phyloP scores from a whole-genome alignment of 106 monocot species.

The Alisma plantagoaquatica region DNA sequence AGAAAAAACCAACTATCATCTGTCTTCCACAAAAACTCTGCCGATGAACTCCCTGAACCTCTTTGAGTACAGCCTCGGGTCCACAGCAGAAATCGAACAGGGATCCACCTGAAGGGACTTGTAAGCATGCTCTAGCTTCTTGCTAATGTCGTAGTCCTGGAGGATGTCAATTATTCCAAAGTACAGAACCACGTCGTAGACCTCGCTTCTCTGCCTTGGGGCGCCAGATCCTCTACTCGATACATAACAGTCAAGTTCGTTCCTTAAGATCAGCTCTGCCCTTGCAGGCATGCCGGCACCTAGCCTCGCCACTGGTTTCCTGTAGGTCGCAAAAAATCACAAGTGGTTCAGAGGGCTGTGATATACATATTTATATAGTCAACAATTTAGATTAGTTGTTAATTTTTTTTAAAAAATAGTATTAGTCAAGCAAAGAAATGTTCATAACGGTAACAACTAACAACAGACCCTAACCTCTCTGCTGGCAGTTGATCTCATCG shows the following conservation, averaged over 20 bases:
- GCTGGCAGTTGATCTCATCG: no score
- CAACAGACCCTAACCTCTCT: no score
- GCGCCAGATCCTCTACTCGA: not conserved
- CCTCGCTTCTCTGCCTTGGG: slow-evolving; percentile 5
- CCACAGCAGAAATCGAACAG: slow-evolving; percentile 38
- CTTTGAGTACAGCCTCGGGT: slow-evolving; percentile 37
- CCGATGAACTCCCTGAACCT: slow-evolving; percentile 39
- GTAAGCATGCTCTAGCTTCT: slow-evolving; percentile 50
- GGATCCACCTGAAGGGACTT: slow-evolving; percentile 43
- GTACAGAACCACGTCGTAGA: slow-evolving; percentile 50
- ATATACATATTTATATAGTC: no score
- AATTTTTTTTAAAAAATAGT: no score
- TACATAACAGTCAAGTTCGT: slow-evolving; percentile 21
- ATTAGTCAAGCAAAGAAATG: no score
- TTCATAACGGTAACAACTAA: no score
- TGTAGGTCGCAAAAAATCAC: no score
- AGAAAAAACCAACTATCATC: slow-evolving; percentile 4
- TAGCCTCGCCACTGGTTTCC: slow-evolving; percentile 43
- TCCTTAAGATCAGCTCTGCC: slow-evolving; percentile 39
- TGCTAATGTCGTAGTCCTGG: no score
- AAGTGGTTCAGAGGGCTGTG: no score
- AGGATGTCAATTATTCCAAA: slow-evolving; percentile 41
- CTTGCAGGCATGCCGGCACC: slow-evolving; percentile 60
- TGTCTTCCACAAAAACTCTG: slow-evolving; percentile 26
- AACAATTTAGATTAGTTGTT: no score